A percentile compares a stretch with the other conserved stretches of the same genome.
Conservation (phyloP, 352 stramenopile genomes). For the Blastocystis sp. region DNA sequence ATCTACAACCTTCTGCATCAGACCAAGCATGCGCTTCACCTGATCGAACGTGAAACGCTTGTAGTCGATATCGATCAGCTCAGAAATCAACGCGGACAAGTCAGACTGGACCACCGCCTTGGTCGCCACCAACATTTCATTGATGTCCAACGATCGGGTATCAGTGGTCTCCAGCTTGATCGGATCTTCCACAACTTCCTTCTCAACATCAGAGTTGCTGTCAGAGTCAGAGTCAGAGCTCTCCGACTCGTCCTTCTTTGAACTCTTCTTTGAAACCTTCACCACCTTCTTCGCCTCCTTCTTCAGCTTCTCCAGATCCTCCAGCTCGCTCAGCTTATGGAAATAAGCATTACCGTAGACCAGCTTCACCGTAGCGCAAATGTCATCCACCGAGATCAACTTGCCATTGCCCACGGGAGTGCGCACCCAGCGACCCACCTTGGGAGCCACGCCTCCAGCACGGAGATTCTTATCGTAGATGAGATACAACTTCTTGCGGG, state of each 20-base stretch:
- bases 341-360: conserved; percentile 58
- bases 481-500: conserved; percentile 53
- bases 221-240: background rate
- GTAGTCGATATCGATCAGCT: conserved; percentile 40
- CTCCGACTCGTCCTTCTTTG: background rate
- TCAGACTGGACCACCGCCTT: conserved; percentile 40
- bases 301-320: conserved; percentile 62
- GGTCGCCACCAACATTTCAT: conserved; percentile 4
- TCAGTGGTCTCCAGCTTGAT: conserved; percentile 62
- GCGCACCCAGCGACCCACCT: conserved; percentile 36
- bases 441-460: conserved; percentile 31
- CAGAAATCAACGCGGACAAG: conserved; percentile 21
- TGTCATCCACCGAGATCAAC: conserved; percentile 48
- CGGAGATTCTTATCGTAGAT: conserved; percentile 61
- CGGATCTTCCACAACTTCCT: conserved; percentile 2
- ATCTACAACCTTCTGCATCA: conserved; percentile 32
- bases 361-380: conserved; percentile 58
- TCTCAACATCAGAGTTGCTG: background rate
- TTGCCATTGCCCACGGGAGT: conserved; percentile 45
- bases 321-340: conserved; percentile 59
- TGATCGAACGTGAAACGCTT: conserved; percentile 46
- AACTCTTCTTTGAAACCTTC: conserved; percentile 19
- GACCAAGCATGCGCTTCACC: conserved; percentile 50
- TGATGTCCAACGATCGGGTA: background rate
- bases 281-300: conserved; percentile 47